phyloP scores from a whole-genome alignment of 1,284 basidiomycete species.

The Prillingera fragicola region DNA sequence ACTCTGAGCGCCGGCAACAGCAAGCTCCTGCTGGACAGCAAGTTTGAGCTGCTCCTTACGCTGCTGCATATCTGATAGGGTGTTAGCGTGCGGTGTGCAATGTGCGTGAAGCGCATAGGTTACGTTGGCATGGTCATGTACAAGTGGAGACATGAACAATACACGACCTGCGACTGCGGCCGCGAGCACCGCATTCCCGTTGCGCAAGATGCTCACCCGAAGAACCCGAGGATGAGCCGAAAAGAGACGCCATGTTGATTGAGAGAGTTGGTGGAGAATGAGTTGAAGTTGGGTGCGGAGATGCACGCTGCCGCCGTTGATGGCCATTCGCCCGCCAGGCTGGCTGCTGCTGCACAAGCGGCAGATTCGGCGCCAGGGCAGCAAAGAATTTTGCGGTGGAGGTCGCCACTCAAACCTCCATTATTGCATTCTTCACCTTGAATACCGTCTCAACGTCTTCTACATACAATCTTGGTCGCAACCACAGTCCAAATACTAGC shows the following conservation, averaged over 20 bases:
- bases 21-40: slow-evolving; percentile 47
- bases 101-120: no score
- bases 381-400: slow-evolving; percentile 11
- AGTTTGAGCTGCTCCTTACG: slow-evolving; percentile 49
- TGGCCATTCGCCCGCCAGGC: no score
- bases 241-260: slow-evolving; percentile 9
- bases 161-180: no score
- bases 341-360: neutral
- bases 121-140: no score
- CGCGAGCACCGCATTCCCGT: no score
- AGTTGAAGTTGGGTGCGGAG: neutral
- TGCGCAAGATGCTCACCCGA: no score
- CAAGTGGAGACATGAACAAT: no score
- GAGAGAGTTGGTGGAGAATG: neutral
- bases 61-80: slow-evolving; percentile 36
- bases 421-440: neutral
- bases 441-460: neutral
- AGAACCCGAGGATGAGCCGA: no score
- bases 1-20: slow-evolving; percentile 47
- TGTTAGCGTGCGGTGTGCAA: no score
- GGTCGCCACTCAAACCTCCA: neutral
- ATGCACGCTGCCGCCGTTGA: neutral
- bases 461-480: neutral
- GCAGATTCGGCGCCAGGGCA: neutral
- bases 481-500: no score